Evolutionary conservation across 345 rosid genomes (phyloP), one percentile per base, ranked within the genome.

Genomic region (Heritiera fomes): DNA sequence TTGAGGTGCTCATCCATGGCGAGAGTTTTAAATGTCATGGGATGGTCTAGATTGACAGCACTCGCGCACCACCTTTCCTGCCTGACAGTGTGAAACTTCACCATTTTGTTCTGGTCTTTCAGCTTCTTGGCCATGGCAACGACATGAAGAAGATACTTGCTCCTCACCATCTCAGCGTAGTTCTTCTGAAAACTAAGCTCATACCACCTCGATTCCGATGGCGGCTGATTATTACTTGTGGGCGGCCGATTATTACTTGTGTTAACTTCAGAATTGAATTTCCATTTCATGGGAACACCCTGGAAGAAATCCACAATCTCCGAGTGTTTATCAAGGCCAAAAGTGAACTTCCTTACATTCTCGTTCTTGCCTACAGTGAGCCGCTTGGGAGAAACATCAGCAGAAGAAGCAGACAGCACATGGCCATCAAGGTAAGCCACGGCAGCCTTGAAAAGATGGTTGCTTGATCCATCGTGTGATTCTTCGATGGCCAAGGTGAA

Each of bases 1-100:
- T 81, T 88, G 20, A 77, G 52, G 18, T 88, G 80, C 1, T 79
- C 87, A 40, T 86, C 90, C 85, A 88, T 81, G 70, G 86, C 87
- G 11, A 86, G 61, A 2, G 84, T 86, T 1, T 80, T 70, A 71
- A 86, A 86, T 0, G 85, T 86, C 87, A 84, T 84, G 2, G 90
- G 89, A 50, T 88, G 90, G 7, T 83, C 81, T 14, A 86, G 50
- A 14, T 73, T 83, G 30, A 75, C 67, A 17, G 80, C 83, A 23
- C 46, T 73, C 0, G 82, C 14, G 71, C 75, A 49, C 88, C 87
- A 86, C 49, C 85, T 73, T 0, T 86, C 85, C 5, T 79, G 73
- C 30, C 80, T 77, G 17, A 86, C 38, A 0, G 83, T 84, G 73
- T 79, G 75, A 49, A 86, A 82, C 80, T 78, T 86, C 32, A 84